Percentiles rank a stretch among this genome's conserved stretches.
Conservation (phyloP, 495 filamentous ascomycete genomes). For the Haplographium delicatum region DNA sequence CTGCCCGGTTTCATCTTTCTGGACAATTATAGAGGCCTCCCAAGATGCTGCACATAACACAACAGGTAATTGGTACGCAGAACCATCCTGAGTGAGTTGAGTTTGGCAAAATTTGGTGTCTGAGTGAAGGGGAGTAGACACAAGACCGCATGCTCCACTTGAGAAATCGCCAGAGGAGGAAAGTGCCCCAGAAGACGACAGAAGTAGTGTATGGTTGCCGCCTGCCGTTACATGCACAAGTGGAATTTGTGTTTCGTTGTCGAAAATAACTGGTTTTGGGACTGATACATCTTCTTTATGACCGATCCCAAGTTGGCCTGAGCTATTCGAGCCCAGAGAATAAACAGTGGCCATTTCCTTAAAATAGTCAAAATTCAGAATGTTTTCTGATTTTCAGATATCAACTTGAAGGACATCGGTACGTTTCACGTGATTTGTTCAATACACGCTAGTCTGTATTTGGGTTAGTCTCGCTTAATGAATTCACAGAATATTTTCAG, state of each 20-base stretch:
- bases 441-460: too few species aligned
- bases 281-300: constrained; percentile 67
- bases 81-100: constrained; percentile 8
- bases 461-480: constrained; percentile 10
- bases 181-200: constrained; percentile 50
- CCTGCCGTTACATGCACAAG: constrained; percentile 53
- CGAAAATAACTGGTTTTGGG: constrained; percentile 56
- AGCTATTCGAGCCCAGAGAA: constrained; percentile 89
- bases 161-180: constrained; percentile 58
- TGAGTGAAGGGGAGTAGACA: constrained; percentile 30
- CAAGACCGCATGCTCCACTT: constrained; percentile 49
- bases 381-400: too few species aligned
- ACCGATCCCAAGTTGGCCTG: constrained; percentile 77
- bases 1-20: constrained; percentile 28
- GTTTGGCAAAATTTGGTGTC: constrained; percentile 17
- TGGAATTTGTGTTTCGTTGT: constrained; percentile 19
- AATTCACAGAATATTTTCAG: too few species aligned
- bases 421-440: too few species aligned
- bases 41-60: constrained; percentile 62
- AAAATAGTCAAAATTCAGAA: too few species aligned
- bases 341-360: constrained; percentile 55
- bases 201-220: constrained; percentile 81
- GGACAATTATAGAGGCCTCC: constrained; percentile 61
- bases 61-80: constrained; percentile 19
- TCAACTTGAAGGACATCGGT: too few species aligned